Conservation (phyloP, 2,329 filamentous ascomycete species). For the Fusarium dimerum region DNA sequence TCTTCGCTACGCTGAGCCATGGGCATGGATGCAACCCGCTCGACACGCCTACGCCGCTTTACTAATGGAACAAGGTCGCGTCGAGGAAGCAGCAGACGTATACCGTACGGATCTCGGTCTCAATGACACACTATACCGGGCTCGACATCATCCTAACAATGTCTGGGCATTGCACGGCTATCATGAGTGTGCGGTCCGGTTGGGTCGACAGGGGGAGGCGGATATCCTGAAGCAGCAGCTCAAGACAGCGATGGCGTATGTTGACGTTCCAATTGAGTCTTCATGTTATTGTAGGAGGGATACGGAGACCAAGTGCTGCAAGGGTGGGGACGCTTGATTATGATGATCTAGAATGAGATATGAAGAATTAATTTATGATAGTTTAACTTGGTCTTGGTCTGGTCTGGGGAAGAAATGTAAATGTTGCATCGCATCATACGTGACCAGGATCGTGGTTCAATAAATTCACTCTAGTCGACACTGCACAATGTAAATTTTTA, state of each 20-base stretch:
- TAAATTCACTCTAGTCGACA: too few relatives aligned
- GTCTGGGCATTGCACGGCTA: slow-evolving; percentile 74
- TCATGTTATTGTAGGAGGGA: slow-evolving; percentile 30
- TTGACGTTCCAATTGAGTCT: slow-evolving; percentile 56
- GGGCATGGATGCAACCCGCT: slow-evolving; percentile 75
- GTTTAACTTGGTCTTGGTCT: too few relatives aligned
- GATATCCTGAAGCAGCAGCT: slow-evolving; percentile 44
- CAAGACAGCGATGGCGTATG: slow-evolving; percentile 51
- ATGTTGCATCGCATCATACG: too few relatives aligned
- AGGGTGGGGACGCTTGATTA: slow-evolving; percentile 9
- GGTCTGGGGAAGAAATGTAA: too few relatives aligned
- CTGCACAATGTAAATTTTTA: too few relatives aligned
- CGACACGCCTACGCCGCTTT: slow-evolving; percentile 69
- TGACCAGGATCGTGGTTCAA: too few relatives aligned
- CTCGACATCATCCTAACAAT: slow-evolving; percentile 67
- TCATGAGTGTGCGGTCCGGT: slow-evolving; percentile 63
- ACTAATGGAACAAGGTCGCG: slow-evolving; percentile 61
- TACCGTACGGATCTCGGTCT: slow-evolving; percentile 63
- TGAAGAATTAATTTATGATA: too few relatives aligned
- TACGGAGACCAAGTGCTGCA: slow-evolving; percentile 1
- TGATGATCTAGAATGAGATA: not conserved
- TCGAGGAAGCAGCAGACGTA: slow-evolving; percentile 54
- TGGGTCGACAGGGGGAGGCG: slow-evolving; percentile 44
- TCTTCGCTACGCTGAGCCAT: slow-evolving; percentile 70
- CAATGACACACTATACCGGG: slow-evolving; percentile 58